Evolutionary conservation across 1,284 basidiomycete genomes (phyloP), one percentile per base, ranked within the genome.

Genomic region (Apiotrichum sp.): DNA sequence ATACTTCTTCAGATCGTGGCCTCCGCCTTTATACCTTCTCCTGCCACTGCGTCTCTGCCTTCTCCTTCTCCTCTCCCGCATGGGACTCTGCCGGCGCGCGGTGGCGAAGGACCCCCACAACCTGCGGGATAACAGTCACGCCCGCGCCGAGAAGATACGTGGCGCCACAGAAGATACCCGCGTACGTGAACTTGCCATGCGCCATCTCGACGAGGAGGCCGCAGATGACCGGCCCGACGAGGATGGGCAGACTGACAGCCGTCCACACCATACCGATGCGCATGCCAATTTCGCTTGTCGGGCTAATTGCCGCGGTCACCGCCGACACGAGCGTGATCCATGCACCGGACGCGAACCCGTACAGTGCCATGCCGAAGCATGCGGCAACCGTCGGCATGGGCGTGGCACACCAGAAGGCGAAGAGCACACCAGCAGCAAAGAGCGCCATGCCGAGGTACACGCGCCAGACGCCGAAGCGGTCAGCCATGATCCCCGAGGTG

Each of bases 261-360:
- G 63, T 63, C 69, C 71, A 74, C 40, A 72, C 55, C 66, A 76
- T 69, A 4, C 74, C 73, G 44, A 76, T 57, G 8, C 73, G 50
- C 60, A 70, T 66, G 1, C 74, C 74, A 29, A 70, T 65, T 53
- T 74, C 70, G 33, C 65, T 60, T 0, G 65, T 62, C 3, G 70
- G 71, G 3, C 61, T 64, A 44, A 76, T 68, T 0, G 67, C 55
- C 0, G 66, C 74, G 9, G 65, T 65, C 22, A 63, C 63, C 3
- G 74, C 72, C 3, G 70, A 65, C 5, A 73, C 65, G 29, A 74
- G 60, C 3, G 70, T 65, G 36, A 74, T 65, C 65, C 71, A 73
- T 1, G 68, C 70, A 22, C 74, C 74, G 47, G 62, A 64, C 5
- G 60, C 50, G 42, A 59, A 58, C 0, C 73, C 74, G 46, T 71